These are phyloP conservation scores for Alternaria viburni DNA, from an alignment of 2,329 filamentous ascomycete species.

Conservation along the genomic window DNA sequence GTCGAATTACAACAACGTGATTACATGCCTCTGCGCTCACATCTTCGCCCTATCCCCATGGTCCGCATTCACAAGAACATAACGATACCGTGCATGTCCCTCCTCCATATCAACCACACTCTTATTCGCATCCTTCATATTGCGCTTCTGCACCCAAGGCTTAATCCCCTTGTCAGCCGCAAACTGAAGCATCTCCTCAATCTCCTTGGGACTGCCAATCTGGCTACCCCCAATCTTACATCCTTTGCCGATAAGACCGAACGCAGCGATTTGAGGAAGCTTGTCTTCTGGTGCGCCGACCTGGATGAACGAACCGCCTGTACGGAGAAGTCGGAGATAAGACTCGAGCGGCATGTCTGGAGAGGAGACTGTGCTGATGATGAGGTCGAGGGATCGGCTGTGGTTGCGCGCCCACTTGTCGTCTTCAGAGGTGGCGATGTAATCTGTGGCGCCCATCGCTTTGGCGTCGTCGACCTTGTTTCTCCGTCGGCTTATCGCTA, in stretches of 20 bases:
- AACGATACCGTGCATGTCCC: constrained; percentile 59
- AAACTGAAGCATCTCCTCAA: constrained; percentile 67
- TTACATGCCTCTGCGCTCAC: constrained; percentile 4
- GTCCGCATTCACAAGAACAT: constrained; percentile 42
- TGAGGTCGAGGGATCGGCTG: constrained; percentile 64
- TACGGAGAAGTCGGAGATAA: constrained; percentile 67
- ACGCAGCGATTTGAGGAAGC: constrained; percentile 62
- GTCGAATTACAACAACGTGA: not conserved
- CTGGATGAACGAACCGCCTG: constrained; percentile 69
- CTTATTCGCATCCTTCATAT: constrained; percentile 62
- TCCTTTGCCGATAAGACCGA: constrained; percentile 64
- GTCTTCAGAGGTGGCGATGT: constrained; percentile 55
- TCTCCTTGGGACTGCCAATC: constrained; percentile 63
- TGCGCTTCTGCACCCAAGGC: constrained; percentile 67
- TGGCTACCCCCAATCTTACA: constrained; percentile 53
- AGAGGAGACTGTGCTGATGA: constrained; percentile 64
- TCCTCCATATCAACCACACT: constrained; percentile 63
- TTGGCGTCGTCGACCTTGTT: constrained; percentile 66
- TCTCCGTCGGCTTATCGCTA: constrained; percentile 67
- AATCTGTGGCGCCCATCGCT: constrained; percentile 70
- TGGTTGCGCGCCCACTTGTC: constrained; percentile 65
- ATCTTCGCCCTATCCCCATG: constrained; percentile 33
- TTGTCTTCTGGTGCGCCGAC: constrained; percentile 70
- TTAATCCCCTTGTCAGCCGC: constrained; percentile 65
- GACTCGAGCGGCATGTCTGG: constrained; percentile 67